Percentiles rank a stretch among this genome's conserved stretches.
Conservation (phyloP, 1,284 basidiomycete species). For the Ganoderma leucocontextum region DNA sequence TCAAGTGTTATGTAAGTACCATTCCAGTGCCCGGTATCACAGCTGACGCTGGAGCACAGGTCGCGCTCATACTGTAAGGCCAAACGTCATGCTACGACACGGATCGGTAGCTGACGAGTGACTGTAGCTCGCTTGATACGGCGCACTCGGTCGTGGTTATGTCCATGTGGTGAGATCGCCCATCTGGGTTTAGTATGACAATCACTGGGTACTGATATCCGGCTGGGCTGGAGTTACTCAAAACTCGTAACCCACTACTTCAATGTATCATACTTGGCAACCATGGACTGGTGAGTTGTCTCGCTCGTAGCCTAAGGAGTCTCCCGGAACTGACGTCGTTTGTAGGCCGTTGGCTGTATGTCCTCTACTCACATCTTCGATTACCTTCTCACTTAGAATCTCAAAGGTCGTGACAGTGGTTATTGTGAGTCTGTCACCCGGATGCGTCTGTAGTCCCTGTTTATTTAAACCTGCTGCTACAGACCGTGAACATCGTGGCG, state of each 20-base stretch:
- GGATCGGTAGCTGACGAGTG: not conserved
- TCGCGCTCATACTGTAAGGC: not conserved
- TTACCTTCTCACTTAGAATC: not conserved
- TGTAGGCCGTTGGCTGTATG: not conserved
- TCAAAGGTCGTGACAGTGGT: not conserved
- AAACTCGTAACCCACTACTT: conserved; percentile 3
- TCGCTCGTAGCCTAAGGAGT: not conserved
- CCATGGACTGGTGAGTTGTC: conserved; percentile 24
- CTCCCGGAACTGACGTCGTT: not conserved
- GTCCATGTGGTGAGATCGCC: not conserved
- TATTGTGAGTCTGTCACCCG: not conserved
- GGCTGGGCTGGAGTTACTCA: not conserved
- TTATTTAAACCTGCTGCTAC: not conserved
- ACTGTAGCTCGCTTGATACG: not conserved
- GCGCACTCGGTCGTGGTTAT: not conserved
- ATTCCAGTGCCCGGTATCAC: not conserved
- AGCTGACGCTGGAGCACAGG: not conserved
- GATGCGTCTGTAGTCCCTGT: not conserved
- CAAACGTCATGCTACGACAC: not conserved
- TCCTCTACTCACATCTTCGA: not conserved
- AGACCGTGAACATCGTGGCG: not conserved
- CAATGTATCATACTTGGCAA: conserved; percentile 37
- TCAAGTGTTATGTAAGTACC: not conserved
- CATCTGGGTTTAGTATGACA: not conserved
- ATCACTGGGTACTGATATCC: too few relatives aligned